These are phyloP conservation scores for Daedaleopsis sinensis DNA, from an alignment of 768 basidiomycete species.

Conservation along the genomic window DNA sequence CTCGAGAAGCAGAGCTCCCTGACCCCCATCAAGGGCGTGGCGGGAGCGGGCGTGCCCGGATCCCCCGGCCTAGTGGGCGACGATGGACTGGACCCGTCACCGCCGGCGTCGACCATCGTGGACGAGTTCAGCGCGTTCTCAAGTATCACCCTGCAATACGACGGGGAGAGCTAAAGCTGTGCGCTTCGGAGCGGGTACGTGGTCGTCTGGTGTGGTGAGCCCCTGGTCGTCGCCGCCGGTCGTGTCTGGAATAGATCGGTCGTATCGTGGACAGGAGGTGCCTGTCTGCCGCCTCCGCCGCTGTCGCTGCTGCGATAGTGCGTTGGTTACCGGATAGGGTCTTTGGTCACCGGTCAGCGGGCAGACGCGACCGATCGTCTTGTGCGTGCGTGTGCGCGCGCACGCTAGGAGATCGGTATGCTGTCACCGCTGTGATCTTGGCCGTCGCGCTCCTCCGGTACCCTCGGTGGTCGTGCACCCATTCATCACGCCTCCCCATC, in stretches of 20 bases:
- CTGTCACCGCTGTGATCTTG: neutral
- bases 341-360: conserved; percentile 11
- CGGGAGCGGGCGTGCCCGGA: conserved; percentile 37
- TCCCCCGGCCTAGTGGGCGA: conserved; percentile 44
- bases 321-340: conserved; percentile 1
- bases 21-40: conserved; percentile 35
- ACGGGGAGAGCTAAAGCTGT: conserved; percentile 54
- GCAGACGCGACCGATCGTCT: conserved; percentile 5
- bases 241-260: neutral
- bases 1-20: conserved; percentile 53
- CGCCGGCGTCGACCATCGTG: conserved; percentile 36
- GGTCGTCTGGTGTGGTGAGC: neutral
- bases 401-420: neutral
- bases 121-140: conserved; percentile 89
- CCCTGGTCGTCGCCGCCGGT: neutral
- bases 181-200: neutral
- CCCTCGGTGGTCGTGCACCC: conserved; percentile 4
- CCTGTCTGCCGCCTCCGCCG: neutral
- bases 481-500: neutral
- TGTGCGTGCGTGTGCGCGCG: neutral
- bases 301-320: conserved; percentile 1
- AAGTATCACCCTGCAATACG: conserved; percentile 87
- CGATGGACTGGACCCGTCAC: conserved; percentile 46
- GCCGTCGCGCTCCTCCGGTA: neutral
- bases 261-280: neutral